These are phyloP conservation scores for Iberis amara DNA, from an alignment of 441 rosid genomes.

Conservation along the genomic window DNA sequence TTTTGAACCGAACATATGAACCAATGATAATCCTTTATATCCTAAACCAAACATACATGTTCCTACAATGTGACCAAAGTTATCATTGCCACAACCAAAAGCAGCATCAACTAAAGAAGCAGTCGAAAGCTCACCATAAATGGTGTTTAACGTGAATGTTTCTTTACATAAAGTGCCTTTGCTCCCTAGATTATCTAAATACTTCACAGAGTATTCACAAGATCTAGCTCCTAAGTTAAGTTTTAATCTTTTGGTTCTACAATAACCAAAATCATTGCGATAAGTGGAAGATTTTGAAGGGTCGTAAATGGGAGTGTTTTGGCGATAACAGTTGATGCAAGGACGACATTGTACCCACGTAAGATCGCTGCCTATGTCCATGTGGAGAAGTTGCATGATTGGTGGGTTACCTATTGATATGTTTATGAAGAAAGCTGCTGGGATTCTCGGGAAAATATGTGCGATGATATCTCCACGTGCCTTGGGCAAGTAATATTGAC, in stretches of 20 bases:
- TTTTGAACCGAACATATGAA: not conserved
- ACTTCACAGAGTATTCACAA: not conserved
- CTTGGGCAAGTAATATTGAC: no score
- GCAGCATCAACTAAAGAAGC: not conserved
- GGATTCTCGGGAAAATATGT: no score
- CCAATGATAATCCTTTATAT: not conserved
- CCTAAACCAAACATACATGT: not conserved
- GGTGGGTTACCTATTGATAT: no score
- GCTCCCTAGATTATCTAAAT: not conserved
- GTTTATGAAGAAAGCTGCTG: no score
- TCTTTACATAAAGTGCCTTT: slow-evolving; percentile 7
- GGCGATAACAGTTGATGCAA: slow-evolving; percentile 2
- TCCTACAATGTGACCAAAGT: not conserved
- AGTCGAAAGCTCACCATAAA: not conserved
- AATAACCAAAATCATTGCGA: not conserved
- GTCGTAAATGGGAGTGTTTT: not conserved
- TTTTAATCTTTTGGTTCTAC: not conserved
- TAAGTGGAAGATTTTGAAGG: slow-evolving; percentile 6
- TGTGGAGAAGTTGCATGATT: not conserved
- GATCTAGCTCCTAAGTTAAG: not conserved
- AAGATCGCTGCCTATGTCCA: slow-evolving; percentile 5
- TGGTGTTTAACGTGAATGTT: not conserved
- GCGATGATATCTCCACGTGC: no score
- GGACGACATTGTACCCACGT: slow-evolving; percentile 5
- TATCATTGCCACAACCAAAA: not conserved